phyloP scores from a whole-genome alignment of 1,139 yeast species.

The Meyerozyma smithsonii region DNA sequence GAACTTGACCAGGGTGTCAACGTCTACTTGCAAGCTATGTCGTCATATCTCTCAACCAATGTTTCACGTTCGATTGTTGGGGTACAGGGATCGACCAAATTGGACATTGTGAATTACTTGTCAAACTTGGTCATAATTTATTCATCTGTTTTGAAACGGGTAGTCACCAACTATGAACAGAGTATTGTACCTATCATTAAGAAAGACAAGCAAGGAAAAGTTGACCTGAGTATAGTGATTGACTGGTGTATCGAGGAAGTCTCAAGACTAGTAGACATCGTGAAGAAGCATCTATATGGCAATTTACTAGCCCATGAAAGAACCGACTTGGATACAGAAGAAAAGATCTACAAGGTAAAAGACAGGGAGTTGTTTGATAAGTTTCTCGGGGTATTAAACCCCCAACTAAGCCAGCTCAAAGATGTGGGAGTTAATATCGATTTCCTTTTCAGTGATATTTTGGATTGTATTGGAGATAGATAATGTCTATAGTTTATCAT shows the following conservation, averaged over 20 bases:
- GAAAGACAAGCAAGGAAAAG: constrained; percentile 22
- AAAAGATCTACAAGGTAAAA: constrained; percentile 24
- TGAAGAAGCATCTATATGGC: constrained; percentile 67
- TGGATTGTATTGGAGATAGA: constrained; percentile 2
- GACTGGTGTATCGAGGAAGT: constrained; percentile 73
- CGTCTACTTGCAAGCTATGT: constrained; percentile 34
- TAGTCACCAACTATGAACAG: constrained; percentile 29
- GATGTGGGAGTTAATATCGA: constrained; percentile 71
- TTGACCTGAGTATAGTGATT: constrained; percentile 42
- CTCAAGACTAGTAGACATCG: constrained; percentile 51
- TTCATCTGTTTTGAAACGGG: constrained; percentile 35
- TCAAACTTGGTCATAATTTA: constrained; percentile 41
- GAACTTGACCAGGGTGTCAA: constrained; percentile 36
- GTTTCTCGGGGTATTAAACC: constrained; percentile 49
- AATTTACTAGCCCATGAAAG: constrained; percentile 39
- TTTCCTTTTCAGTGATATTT: constrained; percentile 44
- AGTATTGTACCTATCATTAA: constrained; percentile 32
- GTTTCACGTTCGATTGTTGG: constrained; percentile 36
- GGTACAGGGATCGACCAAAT: constrained; percentile 42
- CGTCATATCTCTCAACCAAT: constrained; percentile 28
- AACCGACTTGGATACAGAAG: constrained; percentile 22
- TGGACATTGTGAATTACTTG: constrained; percentile 41
- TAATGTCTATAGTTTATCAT: constrained; percentile 36
- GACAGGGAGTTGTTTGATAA: constrained; percentile 25
- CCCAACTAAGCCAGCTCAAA: constrained; percentile 61